Conservation (phyloP, 1,284 basidiomycete species). For the Apiotrichum mycotoxinovorans region DNA sequence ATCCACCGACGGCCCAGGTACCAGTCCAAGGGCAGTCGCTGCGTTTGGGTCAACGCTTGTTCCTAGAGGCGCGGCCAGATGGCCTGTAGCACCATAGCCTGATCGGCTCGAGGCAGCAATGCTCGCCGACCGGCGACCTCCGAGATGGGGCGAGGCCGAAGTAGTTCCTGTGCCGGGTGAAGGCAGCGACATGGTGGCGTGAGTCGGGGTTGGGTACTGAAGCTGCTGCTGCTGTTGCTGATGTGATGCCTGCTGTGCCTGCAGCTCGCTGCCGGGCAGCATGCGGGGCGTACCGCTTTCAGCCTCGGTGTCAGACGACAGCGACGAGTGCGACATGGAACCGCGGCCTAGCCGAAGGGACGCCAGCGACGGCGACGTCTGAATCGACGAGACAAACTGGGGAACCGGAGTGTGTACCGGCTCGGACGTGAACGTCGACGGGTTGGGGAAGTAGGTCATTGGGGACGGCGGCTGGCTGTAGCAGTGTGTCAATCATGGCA, state of each 20-base stretch:
- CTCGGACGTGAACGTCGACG: conserved; percentile 32
- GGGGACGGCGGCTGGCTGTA: conserved; percentile 33
- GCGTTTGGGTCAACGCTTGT: neutral
- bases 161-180: neutral
- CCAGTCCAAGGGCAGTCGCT: neutral
- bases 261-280: conserved; percentile 8
- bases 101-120: conserved; percentile 7
- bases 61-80: neutral
- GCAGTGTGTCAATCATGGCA: neutral
- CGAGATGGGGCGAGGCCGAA: conserved; percentile 3
- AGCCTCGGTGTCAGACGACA: conserved; percentile 9
- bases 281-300: conserved; percentile 11
- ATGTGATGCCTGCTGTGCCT: conserved; percentile 1
- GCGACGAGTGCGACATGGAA: conserved; percentile 18
- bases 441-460: conserved; percentile 46
- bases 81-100: conserved; percentile 7
- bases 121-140: conserved; percentile 12
- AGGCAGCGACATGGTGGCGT: conserved; percentile 1
- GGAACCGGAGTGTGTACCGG: conserved; percentile 5
- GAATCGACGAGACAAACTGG: conserved; percentile 3
- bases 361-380: conserved; percentile 16
- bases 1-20: conserved; percentile 9
- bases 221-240: conserved; percentile 3
- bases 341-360: conserved; percentile 7
- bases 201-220: conserved; percentile 10